Conservation (phyloP, 805 yeast genomes). For the Saccharomycopsis fermentans region DNA sequence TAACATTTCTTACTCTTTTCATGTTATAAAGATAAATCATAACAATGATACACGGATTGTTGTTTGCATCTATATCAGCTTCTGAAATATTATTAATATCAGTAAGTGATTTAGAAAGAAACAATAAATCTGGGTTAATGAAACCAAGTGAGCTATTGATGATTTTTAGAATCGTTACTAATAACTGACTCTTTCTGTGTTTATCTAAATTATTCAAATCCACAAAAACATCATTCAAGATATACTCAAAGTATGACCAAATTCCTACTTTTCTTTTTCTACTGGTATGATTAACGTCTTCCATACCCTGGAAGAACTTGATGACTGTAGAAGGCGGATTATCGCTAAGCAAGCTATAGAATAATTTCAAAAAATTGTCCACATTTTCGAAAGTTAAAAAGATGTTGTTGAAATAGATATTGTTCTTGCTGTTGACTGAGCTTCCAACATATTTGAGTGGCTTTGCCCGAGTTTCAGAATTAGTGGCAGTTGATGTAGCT, state of each 20-base stretch:
- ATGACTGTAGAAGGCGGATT: slow-evolving; percentile 16
- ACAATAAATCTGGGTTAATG: slow-evolving; percentile 43
- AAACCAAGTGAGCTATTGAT: slow-evolving; percentile 37
- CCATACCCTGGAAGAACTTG: slow-evolving; percentile 34
- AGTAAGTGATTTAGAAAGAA: slow-evolving; percentile 35
- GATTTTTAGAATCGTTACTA: slow-evolving; percentile 42
- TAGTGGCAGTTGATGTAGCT: neutral
- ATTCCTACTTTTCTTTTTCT: slow-evolving; percentile 55
- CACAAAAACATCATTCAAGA: slow-evolving; percentile 57
- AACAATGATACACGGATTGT: slow-evolving; percentile 61
- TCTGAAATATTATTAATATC: slow-evolving; percentile 41
- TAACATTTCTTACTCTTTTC: slow-evolving; percentile 36
- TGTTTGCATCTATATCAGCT: slow-evolving; percentile 39
- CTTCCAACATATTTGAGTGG: neutral
- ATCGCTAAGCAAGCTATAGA: slow-evolving; percentile 30
- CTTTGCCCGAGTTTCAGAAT: neutral
- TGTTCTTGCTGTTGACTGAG: neutral
- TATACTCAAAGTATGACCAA: slow-evolving; percentile 71
- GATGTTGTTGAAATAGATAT: slow-evolving; percentile 13
- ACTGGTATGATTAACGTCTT: slow-evolving; percentile 24
- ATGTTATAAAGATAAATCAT: slow-evolving; percentile 55
- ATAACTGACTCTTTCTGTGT: slow-evolving; percentile 36
- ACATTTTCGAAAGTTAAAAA: slow-evolving; percentile 47
- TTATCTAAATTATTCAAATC: slow-evolving; percentile 24
- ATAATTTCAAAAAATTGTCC: slow-evolving; percentile 49